phyloP scores from a whole-genome alignment of 352 stramenopile species.

The Pythium scleroteichum region DNA sequence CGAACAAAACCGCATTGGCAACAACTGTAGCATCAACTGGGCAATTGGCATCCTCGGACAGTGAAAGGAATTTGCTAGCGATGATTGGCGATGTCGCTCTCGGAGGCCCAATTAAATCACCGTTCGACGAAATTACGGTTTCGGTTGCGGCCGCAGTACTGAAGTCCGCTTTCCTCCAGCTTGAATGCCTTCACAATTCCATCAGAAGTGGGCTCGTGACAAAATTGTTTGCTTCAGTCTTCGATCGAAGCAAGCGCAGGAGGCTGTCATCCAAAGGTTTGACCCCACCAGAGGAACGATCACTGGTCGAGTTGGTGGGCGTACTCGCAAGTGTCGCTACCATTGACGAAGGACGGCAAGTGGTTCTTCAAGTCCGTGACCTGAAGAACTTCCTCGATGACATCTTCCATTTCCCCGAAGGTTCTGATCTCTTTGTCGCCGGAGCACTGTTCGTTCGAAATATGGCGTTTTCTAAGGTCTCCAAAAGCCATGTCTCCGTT shows the following conservation, averaged over 20 bases:
- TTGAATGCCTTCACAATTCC: constrained; percentile 46
- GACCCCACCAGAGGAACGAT: constrained; percentile 27
- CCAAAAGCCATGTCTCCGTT: constrained; percentile 58
- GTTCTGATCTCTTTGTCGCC: constrained; percentile 23
- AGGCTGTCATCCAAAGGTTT: constrained; percentile 4
- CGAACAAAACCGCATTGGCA: constrained; percentile 35
- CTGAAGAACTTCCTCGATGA: constrained; percentile 51
- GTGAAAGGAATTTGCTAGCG: constrained; percentile 15
- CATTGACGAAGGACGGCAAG: constrained; percentile 44
- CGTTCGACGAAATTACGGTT: constrained; percentile 16
- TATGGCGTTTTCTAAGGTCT: constrained; percentile 49
- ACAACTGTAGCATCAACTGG: constrained; percentile 1
- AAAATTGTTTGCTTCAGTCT: constrained; percentile 37
- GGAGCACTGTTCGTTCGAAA: constrained; percentile 61
- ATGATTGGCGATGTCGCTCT: constrained; percentile 21
- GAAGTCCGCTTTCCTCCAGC: constrained; percentile 44
- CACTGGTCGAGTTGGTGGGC: constrained; percentile 43
- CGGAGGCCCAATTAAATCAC: not conserved
- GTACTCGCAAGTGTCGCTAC: constrained; percentile 46
- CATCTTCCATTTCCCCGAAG: constrained; percentile 28
- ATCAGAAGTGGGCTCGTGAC: constrained; percentile 47
- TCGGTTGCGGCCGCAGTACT: constrained; percentile 45
- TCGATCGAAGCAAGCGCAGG: constrained; percentile 38
- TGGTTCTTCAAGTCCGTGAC: constrained; percentile 37
- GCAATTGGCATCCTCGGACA: not conserved